phyloP scores from a whole-genome alignment of 805 yeast genomes.

The Metschnikowia peoriensis region DNA sequence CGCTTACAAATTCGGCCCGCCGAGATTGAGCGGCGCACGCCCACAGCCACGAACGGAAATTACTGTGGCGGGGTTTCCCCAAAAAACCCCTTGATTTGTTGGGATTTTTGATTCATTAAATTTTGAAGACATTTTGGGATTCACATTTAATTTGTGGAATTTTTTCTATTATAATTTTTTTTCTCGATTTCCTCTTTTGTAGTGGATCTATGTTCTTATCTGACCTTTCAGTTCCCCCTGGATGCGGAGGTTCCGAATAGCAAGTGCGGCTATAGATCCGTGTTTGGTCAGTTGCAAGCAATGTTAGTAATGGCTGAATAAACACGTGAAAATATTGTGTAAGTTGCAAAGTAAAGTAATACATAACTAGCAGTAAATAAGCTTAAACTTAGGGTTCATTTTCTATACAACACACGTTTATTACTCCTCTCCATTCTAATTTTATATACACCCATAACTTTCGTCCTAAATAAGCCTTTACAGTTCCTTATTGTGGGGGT shows the following conservation, averaged over 20 bases:
- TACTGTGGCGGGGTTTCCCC: neutral
- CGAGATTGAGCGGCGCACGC: neutral
- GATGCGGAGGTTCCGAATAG: neutral
- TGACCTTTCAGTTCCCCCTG: no score
- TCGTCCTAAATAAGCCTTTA: neutral
- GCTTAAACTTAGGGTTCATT: no score
- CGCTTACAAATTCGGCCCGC: neutral
- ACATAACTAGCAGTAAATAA: no score
- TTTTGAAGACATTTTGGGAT: no score
- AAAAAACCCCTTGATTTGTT: neutral
- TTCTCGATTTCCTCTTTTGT: no score
- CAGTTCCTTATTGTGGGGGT: constrained; percentile 11
- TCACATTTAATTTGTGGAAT: no score
- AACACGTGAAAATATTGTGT: neutral
- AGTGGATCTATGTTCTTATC: no score
- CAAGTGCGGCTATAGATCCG: neutral
- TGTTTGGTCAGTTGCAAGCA: neutral
- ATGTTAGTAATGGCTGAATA: neutral
- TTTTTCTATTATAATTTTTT: no score
- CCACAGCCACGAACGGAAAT: neutral
- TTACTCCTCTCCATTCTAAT: neutral
- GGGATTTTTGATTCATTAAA: no score
- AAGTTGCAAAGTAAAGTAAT: no score
- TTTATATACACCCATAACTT: neutral
- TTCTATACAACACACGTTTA: neutral